These are phyloP conservation scores for Myotisia sp. DNA, from an alignment of 2,329 filamentous ascomycete species.

Conservation along the genomic window DNA sequence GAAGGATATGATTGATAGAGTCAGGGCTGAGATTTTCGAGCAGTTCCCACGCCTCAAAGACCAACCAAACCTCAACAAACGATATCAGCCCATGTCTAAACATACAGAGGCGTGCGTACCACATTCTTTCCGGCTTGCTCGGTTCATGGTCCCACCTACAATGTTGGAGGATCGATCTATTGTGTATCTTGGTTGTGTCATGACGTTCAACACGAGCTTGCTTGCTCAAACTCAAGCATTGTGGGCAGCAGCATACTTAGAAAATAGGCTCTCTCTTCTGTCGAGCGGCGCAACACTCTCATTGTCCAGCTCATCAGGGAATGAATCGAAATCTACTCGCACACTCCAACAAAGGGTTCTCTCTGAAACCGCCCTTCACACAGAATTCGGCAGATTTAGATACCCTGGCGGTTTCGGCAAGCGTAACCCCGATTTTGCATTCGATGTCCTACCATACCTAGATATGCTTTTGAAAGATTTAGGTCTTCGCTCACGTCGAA, in stretches of 20 bases:
- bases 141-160: conserved; percentile 34
- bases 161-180: conserved; percentile 32
- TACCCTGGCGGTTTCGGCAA: conserved; percentile 43
- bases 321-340: too few species aligned
- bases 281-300: too few species aligned
- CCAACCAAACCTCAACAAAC: conserved; percentile 22
- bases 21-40: conserved; percentile 34
- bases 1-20: conserved; percentile 22
- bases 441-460: conserved; percentile 60
- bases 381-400: conserved; percentile 55
- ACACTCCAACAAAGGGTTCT: conserved; percentile 20
- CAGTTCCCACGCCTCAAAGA: conserved; percentile 34
- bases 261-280: conserved; percentile 34
- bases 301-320: too few species aligned
- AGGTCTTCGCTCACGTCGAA: conserved; percentile 38
- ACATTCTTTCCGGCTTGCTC: conserved; percentile 31
- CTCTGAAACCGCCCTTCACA: conserved; percentile 48
- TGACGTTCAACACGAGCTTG: conserved; percentile 25
- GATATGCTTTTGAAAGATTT: conserved; percentile 55
- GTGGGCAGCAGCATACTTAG: conserved; percentile 54
- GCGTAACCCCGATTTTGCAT: conserved; percentile 48
- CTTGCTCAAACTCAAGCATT: conserved; percentile 36
- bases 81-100: conserved; percentile 11
- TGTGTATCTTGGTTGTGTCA: conserved; percentile 36
- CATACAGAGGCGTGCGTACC: conserved; percentile 9